Conservation (phyloP, 768 basidiomycete genomes). For the Termitomyces sp. region DNA sequence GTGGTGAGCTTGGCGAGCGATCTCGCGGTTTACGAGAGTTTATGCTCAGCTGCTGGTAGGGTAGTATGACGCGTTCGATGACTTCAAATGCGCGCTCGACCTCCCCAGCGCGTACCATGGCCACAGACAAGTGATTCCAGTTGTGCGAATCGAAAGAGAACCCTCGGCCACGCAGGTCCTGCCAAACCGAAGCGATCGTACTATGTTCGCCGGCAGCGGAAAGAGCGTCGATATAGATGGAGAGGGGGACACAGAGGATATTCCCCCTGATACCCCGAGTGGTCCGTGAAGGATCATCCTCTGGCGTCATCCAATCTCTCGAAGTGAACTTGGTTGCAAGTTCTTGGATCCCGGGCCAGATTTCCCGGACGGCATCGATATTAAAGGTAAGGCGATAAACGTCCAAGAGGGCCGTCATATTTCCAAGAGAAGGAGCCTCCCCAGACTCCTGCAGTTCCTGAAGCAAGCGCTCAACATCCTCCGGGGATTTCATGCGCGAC, state of each 20-base stretch:
- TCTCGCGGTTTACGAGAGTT: conserved; percentile 21
- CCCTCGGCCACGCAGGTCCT: conserved; percentile 49
- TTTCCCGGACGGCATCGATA: conserved; percentile 42
- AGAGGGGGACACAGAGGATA: conserved; percentile 71
- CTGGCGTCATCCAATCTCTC: conserved; percentile 25
- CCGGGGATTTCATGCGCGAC: conserved; percentile 33
- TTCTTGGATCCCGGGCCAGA: conserved; percentile 69
- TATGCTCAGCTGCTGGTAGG: conserved; percentile 35
- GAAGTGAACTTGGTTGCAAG: conserved; percentile 42
- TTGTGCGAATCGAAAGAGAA: conserved; percentile 85
- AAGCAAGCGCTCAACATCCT: conserved; percentile 54
- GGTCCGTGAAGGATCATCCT: conserved; percentile 9
- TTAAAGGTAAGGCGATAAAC: conserved; percentile 61
- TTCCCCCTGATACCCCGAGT: conserved; percentile 30
- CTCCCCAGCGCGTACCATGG: conserved; percentile 75
- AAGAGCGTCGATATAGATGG: conserved; percentile 74
- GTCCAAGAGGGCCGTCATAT: conserved; percentile 64
- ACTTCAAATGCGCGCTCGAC: conserved; percentile 81
- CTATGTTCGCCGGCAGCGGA: conserved; percentile 57
- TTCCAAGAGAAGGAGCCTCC: conserved; percentile 51
- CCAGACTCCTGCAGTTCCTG: conserved; percentile 47
- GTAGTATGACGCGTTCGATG: conserved; percentile 71
- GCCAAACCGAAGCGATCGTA: conserved; percentile 65
- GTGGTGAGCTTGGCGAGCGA: conserved; percentile 31
- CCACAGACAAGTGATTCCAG: conserved; percentile 82